Conservation (phyloP, 1,284 basidiomycete species). For the Puccinia horiana region DNA sequence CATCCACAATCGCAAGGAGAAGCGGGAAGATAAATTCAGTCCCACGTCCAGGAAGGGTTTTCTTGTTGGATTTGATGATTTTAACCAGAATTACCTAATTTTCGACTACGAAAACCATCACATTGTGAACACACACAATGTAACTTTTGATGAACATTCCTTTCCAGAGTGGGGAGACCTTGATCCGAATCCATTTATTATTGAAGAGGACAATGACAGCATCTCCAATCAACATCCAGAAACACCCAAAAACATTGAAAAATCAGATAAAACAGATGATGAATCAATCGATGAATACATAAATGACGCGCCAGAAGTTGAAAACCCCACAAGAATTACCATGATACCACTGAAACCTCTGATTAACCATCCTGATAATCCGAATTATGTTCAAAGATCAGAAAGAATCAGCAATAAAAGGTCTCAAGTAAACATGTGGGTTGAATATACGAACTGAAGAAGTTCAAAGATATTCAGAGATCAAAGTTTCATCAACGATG, state of each 20-base stretch:
- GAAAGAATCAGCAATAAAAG: neutral
- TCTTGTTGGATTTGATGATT: conserved; percentile 13
- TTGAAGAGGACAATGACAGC: neutral
- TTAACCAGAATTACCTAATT: neutral
- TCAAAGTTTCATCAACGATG: neutral
- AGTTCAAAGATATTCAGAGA: neutral
- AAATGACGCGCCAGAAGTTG: neutral
- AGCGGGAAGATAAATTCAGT: neutral
- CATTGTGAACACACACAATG: neutral
- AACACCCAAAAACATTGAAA: too few species aligned
- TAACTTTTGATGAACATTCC: conserved; percentile 1
- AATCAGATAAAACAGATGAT: neutral
- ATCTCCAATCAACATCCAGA: neutral
- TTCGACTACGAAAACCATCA: neutral
- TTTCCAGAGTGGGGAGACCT: neutral
- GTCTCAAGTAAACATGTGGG: neutral
- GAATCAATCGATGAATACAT: neutral
- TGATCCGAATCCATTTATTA: neutral
- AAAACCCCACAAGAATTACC: neutral
- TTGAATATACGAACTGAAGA: neutral
- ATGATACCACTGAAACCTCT: neutral
- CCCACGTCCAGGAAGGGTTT: neutral
- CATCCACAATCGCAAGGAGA: neutral
- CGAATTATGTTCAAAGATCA: neutral
- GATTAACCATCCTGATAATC: neutral